Conservation (phyloP, 345 rosid species). For the Eucalyptus regnans region DNA sequence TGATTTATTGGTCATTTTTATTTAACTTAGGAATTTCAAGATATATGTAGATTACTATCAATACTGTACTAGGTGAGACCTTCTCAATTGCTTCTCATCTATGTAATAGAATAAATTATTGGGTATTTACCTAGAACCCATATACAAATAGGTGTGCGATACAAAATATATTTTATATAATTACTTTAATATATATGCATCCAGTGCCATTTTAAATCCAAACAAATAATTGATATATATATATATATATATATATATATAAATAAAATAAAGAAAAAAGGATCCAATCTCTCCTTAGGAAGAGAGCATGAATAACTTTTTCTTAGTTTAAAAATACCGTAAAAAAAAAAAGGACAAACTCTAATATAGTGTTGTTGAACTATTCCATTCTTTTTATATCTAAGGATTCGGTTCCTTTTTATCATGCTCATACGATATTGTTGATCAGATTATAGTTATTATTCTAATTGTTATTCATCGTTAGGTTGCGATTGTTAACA, state of each 20-base stretch:
- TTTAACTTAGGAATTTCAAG: background rate
- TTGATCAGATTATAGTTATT: background rate
- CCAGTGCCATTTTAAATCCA: rapidly evolving
- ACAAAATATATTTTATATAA: background rate
- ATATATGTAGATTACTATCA: rapidly evolving
- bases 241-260: too few relatives aligned
- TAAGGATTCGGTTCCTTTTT: background rate
- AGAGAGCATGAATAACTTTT: background rate
- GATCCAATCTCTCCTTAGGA: rapidly evolving
- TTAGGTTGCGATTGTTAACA: background rate
- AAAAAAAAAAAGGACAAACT: background rate
- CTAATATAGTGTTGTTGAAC: rapidly evolving
- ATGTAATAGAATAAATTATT: background rate
- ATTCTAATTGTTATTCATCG: rapidly evolving
- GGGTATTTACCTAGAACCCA: rapidly evolving
- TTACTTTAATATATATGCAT: background rate
- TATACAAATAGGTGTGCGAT: background rate
- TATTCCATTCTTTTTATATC: rapidly evolving
- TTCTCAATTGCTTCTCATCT: rapidly evolving
- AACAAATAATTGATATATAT: background rate
- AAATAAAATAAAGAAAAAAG: background rate
- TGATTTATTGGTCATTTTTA: background rate
- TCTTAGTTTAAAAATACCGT: rapidly evolving
- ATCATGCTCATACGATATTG: rapidly evolving
- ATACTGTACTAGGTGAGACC: rapidly evolving